Base-by-base conservation (phyloP, 1,139 yeast species). In the Tardiomyces depauwii region DNA sequence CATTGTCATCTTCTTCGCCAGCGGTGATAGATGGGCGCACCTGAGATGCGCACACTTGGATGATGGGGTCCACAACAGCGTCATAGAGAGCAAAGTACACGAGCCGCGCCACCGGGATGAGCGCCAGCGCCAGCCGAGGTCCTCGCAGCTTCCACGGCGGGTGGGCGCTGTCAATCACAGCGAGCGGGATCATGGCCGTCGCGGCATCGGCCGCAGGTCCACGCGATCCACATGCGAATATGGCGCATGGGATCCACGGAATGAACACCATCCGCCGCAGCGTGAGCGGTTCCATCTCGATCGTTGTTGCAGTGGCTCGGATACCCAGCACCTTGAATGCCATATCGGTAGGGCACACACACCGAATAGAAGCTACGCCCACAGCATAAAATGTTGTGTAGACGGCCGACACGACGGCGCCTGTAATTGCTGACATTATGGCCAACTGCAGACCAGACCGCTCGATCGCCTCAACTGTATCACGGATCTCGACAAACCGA, bases 301-400 rank as follows among this genome's bases (percentile, higher is more conserved):
- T 46, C 10, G 54, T 53, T 9, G 49, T 36, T 10, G 47, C 47
- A 21, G 51, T 49, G 9, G 55, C 43, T 2, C 49, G 43, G 39
- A 59, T 49, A 9, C 62, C 63, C 42, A 60, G 53, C 25, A 55
- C 47, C 12, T 57, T 53, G 39, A 67, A 41, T 10, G 58, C 59
- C 53, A 59, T 53, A 21, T 59, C 61, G 4, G 59, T 53, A 6
- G 64, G 60, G 10, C 71, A 58, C 30, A 63, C 62, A 49, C 71
- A 59, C 11, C 72, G 42, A 16, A 60, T 53, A 0, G 63, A 49
- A n/a, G 61, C 55, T 9, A 62, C 55, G 0, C 75, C 75, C 2
- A 60, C 43, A 2, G 62, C 53, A 38, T 57, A 55, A 4, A 64
- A 48, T 0, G 59, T 45, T 2, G 64, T 54, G 45, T 60, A 54